Percentiles rank a stretch among this genome's conserved stretches.
Evolutionary conservation across 345 rosid genomes (phyloP).

Genomic region (Eucalyptus curtisii): DNA sequence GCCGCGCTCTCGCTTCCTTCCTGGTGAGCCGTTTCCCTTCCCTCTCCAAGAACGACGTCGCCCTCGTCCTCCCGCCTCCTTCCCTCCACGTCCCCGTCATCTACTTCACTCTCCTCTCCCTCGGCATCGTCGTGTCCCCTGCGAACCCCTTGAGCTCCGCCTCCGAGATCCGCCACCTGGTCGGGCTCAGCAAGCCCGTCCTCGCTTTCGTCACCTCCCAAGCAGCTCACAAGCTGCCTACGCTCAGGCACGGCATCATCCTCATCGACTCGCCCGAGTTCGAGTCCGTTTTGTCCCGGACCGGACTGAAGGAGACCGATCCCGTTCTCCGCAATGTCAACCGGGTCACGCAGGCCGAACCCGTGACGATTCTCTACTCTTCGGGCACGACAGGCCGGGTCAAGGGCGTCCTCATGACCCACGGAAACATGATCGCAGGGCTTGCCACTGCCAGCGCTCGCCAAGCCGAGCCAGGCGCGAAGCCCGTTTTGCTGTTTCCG

Average conservation of each 20-base stretch:
- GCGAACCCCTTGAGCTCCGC: constrained; percentile 11
- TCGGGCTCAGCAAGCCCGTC: constrained; percentile 11
- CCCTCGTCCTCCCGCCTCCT: constrained; percentile 6
- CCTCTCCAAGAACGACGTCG: constrained; percentile 16
- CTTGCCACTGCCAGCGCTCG: neutral
- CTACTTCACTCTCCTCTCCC: constrained; percentile 21
- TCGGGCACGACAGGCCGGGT: constrained; percentile 30
- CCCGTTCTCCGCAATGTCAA: neutral
- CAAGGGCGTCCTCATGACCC: constrained; percentile 29
- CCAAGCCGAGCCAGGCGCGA: neutral
- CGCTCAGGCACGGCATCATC: neutral
- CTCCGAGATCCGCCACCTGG: constrained; percentile 12
- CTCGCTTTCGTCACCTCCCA: constrained; percentile 1
- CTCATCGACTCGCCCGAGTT: constrained; percentile 11
- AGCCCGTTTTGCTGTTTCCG: neutral
- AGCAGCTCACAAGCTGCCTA: constrained; percentile 1
- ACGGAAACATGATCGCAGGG: constrained; percentile 3
- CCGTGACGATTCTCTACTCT: constrained; percentile 22
- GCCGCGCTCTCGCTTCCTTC: neutral
- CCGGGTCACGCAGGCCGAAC: constrained; percentile 9
- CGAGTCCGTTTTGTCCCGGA: neutral
- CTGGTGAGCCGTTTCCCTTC: neutral
- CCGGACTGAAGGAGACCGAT: neutral
- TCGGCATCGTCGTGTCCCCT: constrained; percentile 18
- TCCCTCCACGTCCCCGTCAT: constrained; percentile 16